Base-by-base conservation (phyloP, 257 asterid genomes). In the Solanum chmielewskii region DNA sequence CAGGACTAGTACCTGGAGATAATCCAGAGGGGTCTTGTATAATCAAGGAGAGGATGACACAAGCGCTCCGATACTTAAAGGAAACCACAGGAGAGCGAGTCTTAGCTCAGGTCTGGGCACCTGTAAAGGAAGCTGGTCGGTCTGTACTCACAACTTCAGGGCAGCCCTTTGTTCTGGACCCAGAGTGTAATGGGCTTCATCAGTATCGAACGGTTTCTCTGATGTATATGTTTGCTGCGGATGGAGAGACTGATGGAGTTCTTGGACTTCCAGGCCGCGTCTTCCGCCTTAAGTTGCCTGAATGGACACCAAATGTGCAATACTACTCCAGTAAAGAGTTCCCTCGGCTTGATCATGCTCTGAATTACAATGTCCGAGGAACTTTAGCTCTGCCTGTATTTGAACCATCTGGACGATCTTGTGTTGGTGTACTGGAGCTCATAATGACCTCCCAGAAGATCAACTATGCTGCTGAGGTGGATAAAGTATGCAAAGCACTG, bases 281-380 rank as follows among this genome's bases (percentile, higher is more conserved):
- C 18, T 88, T 88, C 86, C 27, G 84, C 25, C 76, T 37, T 9
- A 88, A 80, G 86, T 62, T 88, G 49, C 90, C 90, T 23, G 90
- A 88, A 73, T 88, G 90, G 90, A 88, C 88, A 85, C 90, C 90
- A 31, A 60, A 88, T 23, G 90, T 88, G 52, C 88, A 88, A 66
- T 88, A 68, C 33, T 88, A 85, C 85, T 68, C 87, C 78, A 86
- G 86, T 49, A 60, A 82, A 80, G 90, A 88, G 88, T 88, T 86
- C 84, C 88, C 88, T 29, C 86, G 83, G 42, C 87, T 81, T 86
- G 68, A 73, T 82, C 82, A 70, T 88, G 90, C 86, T 6, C 69
- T 41, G 44, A 42, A 66, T 66, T 64, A 56, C 52, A 83, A 88
- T 56, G 84, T 88, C n/a, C 78, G 47, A 25, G 88, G 88, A 70